These are phyloP conservation scores for Asclepias syriaca DNA, from an alignment of 257 asterid species.

Conservation along the genomic window DNA sequence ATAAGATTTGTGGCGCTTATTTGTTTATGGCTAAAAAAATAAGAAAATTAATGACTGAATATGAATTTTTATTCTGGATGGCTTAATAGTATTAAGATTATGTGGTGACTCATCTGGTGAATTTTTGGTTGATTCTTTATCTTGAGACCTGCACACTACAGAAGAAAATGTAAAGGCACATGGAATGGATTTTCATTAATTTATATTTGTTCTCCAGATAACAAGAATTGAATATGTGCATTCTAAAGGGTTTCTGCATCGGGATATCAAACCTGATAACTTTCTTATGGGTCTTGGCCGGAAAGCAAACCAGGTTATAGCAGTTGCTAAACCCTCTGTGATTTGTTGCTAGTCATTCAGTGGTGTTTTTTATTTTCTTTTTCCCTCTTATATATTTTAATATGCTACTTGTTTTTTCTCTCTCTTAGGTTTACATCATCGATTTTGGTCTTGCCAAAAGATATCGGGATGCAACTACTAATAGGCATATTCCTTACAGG, in stretches of 20 bases:
- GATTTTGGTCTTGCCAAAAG: constrained; percentile 93
- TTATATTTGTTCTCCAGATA: constrained; percentile 19
- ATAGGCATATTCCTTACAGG: constrained; percentile 87
- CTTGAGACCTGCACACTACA: background rate
- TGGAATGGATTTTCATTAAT: background rate
- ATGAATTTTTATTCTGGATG: background rate
- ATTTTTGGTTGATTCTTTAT: background rate
- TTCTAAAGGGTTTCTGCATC: constrained; percentile 40
- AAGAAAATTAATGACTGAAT: background rate
- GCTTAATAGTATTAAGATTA: background rate
- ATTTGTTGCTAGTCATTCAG: background rate
- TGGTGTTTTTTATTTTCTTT: background rate
- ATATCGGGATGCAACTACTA: constrained; percentile 61
- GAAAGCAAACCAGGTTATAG: constrained; percentile 38
- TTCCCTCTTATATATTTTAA: background rate
- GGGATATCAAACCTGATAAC: constrained; percentile 46
- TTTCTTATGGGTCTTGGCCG: constrained; percentile 49
- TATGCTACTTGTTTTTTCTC: background rate
- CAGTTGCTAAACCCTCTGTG: background rate
- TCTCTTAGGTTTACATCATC: constrained; percentile 60
- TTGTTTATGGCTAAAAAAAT: background rate
- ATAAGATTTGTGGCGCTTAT: background rate
- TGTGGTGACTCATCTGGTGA: background rate
- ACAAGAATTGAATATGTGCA: constrained; percentile 42
- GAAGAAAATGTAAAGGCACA: background rate